A percentile compares a stretch with the other conserved stretches of the same genome.
These are phyloP conservation scores for Talaromyces sp. DNA, from an alignment of 2,329 filamentous ascomycete genomes.

Conservation along the genomic window DNA sequence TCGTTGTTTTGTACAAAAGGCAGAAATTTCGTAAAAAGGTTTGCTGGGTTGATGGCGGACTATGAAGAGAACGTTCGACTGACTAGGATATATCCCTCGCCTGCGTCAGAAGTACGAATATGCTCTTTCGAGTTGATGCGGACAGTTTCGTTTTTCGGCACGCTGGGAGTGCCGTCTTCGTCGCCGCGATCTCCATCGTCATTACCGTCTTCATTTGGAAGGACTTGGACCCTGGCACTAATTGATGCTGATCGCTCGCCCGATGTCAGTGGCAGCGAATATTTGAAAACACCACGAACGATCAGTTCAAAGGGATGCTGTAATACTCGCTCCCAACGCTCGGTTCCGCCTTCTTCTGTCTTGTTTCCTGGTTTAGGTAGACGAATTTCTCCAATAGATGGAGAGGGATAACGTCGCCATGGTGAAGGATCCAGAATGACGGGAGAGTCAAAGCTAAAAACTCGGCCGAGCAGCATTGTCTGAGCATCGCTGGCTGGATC, in stretches of 20 bases:
- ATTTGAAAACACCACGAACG: slow-evolving; percentile 85
- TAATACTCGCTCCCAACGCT: slow-evolving; percentile 86
- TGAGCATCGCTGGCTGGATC: slow-evolving; percentile 61
- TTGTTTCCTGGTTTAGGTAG: slow-evolving; percentile 81
- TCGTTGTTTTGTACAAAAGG: slow-evolving; percentile 3
- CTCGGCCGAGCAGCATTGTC: slow-evolving; percentile 88
- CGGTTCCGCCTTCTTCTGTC: slow-evolving; percentile 75
- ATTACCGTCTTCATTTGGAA: slow-evolving; percentile 33
- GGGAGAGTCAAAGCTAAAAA: slow-evolving; percentile 82
- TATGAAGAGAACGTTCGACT: slow-evolving; percentile 10
- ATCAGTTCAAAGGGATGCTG: slow-evolving; percentile 93
- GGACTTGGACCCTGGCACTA: slow-evolving; percentile 42
- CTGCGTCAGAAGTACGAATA: background rate
- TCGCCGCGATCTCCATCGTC: slow-evolving; percentile 21
- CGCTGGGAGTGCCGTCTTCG: background rate
- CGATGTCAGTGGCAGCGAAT: slow-evolving; percentile 63
- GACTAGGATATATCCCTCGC: background rate
- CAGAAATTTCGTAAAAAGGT: background rate
- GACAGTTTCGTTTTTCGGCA: slow-evolving; percentile 31
- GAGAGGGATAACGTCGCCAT: slow-evolving; percentile 69
- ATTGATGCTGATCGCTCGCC: slow-evolving; percentile 52
- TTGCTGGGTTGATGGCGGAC: background rate
- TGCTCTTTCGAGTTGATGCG: slow-evolving; percentile 22
- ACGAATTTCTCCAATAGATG: slow-evolving; percentile 79
- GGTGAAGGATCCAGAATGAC: slow-evolving; percentile 88